phyloP scores from a whole-genome alignment of 2,329 filamentous ascomycete species.

The Fusarium sp. region DNA sequence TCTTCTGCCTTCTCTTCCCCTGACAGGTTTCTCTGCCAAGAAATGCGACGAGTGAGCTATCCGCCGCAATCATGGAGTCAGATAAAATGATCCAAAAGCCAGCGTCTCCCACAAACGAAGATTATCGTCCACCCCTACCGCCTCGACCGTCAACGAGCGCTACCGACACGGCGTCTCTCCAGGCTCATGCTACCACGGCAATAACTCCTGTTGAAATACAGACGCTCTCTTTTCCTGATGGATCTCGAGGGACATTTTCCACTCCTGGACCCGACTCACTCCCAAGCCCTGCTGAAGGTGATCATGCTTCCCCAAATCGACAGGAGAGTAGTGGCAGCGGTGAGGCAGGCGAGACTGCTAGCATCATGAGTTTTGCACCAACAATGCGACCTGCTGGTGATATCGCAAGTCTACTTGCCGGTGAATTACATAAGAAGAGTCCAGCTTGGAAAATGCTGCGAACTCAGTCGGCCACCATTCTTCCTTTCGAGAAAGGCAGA shows the following conservation, averaged over 20 bases:
- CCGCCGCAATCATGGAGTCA: constrained; percentile 28
- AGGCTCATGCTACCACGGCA: constrained; percentile 82
- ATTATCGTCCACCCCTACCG: constrained; percentile 64
- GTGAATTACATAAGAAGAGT: constrained; percentile 72
- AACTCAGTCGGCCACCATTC: constrained; percentile 67
- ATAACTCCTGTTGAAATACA: constrained; percentile 84
- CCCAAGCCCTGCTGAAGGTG: constrained; percentile 52
- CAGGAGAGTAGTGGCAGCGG: constrained; percentile 47
- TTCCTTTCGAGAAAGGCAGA: constrained; percentile 67
- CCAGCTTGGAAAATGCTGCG: constrained; percentile 75
- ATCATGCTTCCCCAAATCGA: constrained; percentile 51
- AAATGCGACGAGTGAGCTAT: constrained; percentile 42
- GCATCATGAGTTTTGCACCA: constrained; percentile 72
- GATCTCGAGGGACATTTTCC: constrained; percentile 71
- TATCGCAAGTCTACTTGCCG: constrained; percentile 82
- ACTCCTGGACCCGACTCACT: constrained; percentile 48
- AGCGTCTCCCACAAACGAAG: constrained; percentile 48
- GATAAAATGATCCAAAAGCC: constrained; percentile 44
- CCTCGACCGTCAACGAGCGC: constrained; percentile 56
- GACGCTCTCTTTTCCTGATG: constrained; percentile 77
- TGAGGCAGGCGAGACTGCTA: constrained; percentile 70
- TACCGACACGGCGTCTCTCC: constrained; percentile 53
- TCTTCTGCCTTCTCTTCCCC: not conserved
- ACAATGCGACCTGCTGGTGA: constrained; percentile 73
- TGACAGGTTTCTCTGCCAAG: constrained; percentile 18